These are phyloP conservation scores for Cutaneotrichosporon arboriforme DNA, from an alignment of 1,284 basidiomycete genomes.

Conservation along the genomic window DNA sequence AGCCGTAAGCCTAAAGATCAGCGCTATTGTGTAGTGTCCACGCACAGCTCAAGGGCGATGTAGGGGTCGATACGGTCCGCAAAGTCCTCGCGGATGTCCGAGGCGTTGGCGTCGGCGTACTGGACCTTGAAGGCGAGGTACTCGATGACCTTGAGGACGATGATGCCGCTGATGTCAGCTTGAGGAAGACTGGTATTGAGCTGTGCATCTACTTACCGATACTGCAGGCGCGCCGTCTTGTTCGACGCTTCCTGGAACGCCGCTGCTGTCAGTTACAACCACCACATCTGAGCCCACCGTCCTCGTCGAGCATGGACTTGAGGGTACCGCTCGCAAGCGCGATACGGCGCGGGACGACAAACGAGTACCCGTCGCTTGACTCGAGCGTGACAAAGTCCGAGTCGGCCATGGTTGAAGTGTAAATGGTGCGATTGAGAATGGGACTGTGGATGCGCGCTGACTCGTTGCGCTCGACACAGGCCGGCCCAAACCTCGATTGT, in stretches of 20 bases:
- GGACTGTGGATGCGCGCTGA: no score
- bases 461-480: no score
- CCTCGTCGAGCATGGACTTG: slow-evolving; percentile 45
- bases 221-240: slow-evolving; percentile 44
- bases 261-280: slow-evolving; percentile 21
- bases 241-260: slow-evolving; percentile 48
- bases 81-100: slow-evolving; percentile 54
- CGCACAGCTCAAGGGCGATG: slow-evolving; percentile 56
- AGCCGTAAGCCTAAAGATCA: slow-evolving; percentile 43
- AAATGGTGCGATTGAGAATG: no score
- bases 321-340: slow-evolving; percentile 46
- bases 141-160: slow-evolving; percentile 56
- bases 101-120: slow-evolving; percentile 47
- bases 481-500: no score
- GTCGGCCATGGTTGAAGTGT: no score
- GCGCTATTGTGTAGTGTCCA: not conserved
- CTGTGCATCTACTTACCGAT: slow-evolving; percentile 35
- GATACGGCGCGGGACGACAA: slow-evolving; percentile 42
- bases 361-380: slow-evolving; percentile 44
- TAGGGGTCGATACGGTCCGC: slow-evolving; percentile 54
- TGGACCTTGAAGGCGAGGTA: slow-evolving; percentile 55
- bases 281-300: slow-evolving; percentile 31
- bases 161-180: slow-evolving; percentile 42
- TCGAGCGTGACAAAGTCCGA: slow-evolving; percentile 40
- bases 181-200: not conserved